Evolutionary conservation across 2,329 filamentous ascomycete genomes (phyloP).

Genomic region (Sporothrix pseudoabietina): DNA sequence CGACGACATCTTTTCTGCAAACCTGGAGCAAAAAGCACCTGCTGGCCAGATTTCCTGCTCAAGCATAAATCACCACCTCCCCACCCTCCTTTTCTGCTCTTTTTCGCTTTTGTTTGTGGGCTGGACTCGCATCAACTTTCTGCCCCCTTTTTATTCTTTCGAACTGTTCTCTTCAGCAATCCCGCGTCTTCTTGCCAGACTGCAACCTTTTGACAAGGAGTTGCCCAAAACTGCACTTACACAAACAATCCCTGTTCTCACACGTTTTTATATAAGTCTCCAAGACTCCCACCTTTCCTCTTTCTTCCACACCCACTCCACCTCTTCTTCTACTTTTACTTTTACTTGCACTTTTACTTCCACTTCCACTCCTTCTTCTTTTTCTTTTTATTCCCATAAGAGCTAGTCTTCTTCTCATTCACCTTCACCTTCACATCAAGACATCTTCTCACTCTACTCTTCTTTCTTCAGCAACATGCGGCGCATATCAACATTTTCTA

Average conservation of each 20-base stretch:
- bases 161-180: not conserved
- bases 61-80: slow-evolving; percentile 27
- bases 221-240: slow-evolving; percentile 23
- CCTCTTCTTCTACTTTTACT: slow-evolving; percentile 9
- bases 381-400: slow-evolving; percentile 16
- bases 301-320: slow-evolving; percentile 9
- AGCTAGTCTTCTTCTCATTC: slow-evolving; percentile 4
- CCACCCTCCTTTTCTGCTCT: slow-evolving; percentile 22
- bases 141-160: slow-evolving; percentile 9
- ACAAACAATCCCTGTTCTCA: slow-evolving; percentile 22
- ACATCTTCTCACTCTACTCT: not conserved
- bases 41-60: slow-evolving; percentile 23
- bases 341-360: not conserved
- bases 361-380: slow-evolving; percentile 11
- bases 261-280: slow-evolving; percentile 21
- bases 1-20: slow-evolving; percentile 11
- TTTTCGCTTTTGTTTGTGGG: slow-evolving; percentile 29
- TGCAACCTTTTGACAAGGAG: slow-evolving; percentile 4
- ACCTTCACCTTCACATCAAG: not conserved
- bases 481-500: slow-evolving; percentile 21
- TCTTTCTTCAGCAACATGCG: slow-evolving; percentile 30
- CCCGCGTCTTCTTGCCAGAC: slow-evolving; percentile 13
- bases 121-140: slow-evolving; percentile 33
- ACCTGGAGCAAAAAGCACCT: not conserved
- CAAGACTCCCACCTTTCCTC: slow-evolving; percentile 14